Base-by-base conservation (phyloP, 495 filamentous ascomycete species). In the Daldinia caldariorum region DNA sequence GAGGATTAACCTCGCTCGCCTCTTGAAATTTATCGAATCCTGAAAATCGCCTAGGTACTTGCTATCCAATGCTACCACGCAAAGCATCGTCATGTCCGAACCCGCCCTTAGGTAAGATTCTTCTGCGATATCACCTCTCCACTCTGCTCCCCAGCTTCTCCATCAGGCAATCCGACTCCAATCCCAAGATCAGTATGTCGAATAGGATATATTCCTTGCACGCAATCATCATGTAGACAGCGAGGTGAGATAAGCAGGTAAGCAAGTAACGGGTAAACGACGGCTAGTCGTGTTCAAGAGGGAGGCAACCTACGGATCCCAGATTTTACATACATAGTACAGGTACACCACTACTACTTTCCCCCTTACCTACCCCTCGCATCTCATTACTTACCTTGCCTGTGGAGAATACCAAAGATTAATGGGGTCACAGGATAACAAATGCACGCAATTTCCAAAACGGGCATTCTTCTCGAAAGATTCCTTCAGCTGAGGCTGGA, bases 401-500 rank as follows among this genome's bases (percentile, higher is more conserved):
- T 18, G 41, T 18, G 41, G 4, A 45, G 16, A 6, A 18, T n/a
- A n/a, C n/a, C n/a, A n/a, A n/a, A n/a, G n/a, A n/a, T n/a, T 45
- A 45, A 39, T 39, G 10, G 16, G 45, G 22, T 5, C 12, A 51
- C 13, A 1, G 22, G 47, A 49, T 5, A 13, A 49, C 6, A 13
- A 20, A 51, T 29, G 18, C 47, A 51, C 13, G 13, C 4, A 35
- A 13, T 13, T 56, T 18, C 53, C 53, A 18, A 16, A 56, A 56
- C 0, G n/a, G 53, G 53, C 29, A 56, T 56, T n/a, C 32, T 56
- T 56, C 53, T 56, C 53, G 53, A 56, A 56, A 5, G 13, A n/a
- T 56, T 56, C 53, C 26, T 10, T 56, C 53, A 56, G 53, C 53
- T 37, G 53, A 14, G 53, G 53, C 53, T 56, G 32, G 53, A 37